Base-by-base conservation (phyloP, 805 yeast genomes). In the Kodamaea lidongshanica region DNA sequence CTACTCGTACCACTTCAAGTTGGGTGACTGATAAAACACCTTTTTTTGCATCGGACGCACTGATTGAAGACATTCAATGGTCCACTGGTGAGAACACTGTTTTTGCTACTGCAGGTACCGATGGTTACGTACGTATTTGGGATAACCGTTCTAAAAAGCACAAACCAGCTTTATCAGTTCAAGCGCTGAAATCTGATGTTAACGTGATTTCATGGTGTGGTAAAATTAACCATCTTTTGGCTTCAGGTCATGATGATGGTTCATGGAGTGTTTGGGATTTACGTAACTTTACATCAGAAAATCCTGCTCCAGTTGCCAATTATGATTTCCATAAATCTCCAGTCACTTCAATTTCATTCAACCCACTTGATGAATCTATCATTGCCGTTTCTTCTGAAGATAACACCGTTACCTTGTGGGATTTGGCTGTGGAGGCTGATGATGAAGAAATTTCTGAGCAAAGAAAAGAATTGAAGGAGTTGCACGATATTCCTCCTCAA, bases 11-110 rank as follows among this genome's bases (percentile, higher is more conserved):
- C 25, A 70, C 82, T 4, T 69, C 80, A 18, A 72, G 68, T 40
- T 92, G 96, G 96, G 64, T 67, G 26, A 87, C 97, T 3, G 96
- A 89, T 46, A 76, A 77, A 46, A 74, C 78, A 7, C 84, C 96
- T 18, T 92, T 76, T 57, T 67, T 63, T 35, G 78, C 80, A 39
- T 68, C 73, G 14, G 71, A 77, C 33, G 65, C 82, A 22, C 82
- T 92, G n/a, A 80, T 92, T 36, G 98, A 92, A 61, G 98, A 92
- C 52, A 74, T 92, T 35, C 97, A 92, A 58, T 92, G 97, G 96
- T 84, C 95, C 8, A 81, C 80, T 32, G 74, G 88, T 4, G 97
- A 92, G 54, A 72, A 72, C 40, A 86, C 96, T 0, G 98, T 92
- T 17, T 92, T 92, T 54, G 95, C 96, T n/a, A 75, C 94, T 13